Percentiles rank a stretch among this genome's conserved stretches.
Conservation (phyloP, 1,139 yeast species). For the Lodderomyces jiufengensis region DNA sequence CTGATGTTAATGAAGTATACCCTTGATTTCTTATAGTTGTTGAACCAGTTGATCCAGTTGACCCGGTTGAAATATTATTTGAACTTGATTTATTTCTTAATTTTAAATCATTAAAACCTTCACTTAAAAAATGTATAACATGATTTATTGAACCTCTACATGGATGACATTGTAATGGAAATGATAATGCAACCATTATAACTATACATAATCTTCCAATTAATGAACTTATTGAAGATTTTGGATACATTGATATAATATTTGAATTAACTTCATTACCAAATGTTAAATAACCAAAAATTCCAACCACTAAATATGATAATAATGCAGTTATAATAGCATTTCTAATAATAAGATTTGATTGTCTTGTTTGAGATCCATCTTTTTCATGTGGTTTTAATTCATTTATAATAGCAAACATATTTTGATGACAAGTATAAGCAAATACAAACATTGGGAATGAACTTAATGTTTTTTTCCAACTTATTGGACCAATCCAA, state of each 20-base stretch:
- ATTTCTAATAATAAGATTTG: conserved; percentile 51
- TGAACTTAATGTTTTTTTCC: conserved; percentile 40
- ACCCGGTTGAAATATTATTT: not conserved
- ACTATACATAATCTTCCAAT: conserved; percentile 71
- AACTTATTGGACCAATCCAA: conserved; percentile 37
- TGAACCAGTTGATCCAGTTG: conserved; percentile 1
- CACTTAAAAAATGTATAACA: conserved; percentile 50
- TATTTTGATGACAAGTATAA: conserved; percentile 91
- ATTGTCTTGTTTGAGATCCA: conserved; percentile 51
- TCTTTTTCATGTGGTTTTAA: conserved; percentile 22
- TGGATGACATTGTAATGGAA: conserved; percentile 76
- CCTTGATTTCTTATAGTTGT: conserved; percentile 9
- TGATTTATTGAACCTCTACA: conserved; percentile 72
- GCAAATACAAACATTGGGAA: conserved; percentile 94
- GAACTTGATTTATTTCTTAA: conserved; percentile 8
- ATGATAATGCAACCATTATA: conserved; percentile 63
- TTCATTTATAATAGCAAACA: conserved; percentile 88
- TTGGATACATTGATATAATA: conserved; percentile 68
- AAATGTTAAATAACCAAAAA: conserved; percentile 82
- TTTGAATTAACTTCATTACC: conserved; percentile 72
- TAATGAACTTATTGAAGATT: conserved; percentile 52
- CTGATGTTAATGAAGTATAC: conserved; percentile 20
- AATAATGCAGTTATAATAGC: conserved; percentile 61
- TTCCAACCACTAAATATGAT: conserved; percentile 67
- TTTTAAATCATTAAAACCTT: conserved; percentile 24